These are phyloP conservation scores for Exophiala viscosa DNA, from an alignment of 2,329 filamentous ascomycete genomes.

Conservation along the genomic window DNA sequence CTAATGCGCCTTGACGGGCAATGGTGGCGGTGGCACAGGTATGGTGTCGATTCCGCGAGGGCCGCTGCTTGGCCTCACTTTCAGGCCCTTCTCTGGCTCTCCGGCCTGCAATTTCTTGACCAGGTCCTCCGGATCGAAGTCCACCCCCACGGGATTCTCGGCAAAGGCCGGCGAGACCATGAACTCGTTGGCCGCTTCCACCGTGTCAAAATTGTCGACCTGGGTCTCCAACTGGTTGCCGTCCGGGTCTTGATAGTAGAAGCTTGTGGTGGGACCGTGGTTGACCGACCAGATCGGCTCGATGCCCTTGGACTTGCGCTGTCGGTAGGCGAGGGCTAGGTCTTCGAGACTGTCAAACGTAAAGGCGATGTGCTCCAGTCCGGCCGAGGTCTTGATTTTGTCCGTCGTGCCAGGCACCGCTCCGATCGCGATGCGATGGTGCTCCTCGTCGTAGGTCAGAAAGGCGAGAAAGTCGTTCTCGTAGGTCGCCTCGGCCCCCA, in stretches of 20 bases:
- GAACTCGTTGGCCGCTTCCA: not conserved
- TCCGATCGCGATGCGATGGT: constrained; percentile 45
- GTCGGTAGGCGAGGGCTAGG: constrained; percentile 36
- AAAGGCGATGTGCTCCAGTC: constrained; percentile 45
- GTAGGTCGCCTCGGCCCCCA: not conserved
- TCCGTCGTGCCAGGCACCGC: constrained; percentile 28
- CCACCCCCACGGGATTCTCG: constrained; percentile 7
- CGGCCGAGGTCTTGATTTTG: constrained; percentile 26
- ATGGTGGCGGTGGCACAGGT: too few relatives aligned
- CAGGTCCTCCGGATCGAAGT: constrained; percentile 10
- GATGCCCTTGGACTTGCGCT: constrained; percentile 22
- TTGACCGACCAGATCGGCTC: constrained; percentile 44
- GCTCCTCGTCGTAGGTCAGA: constrained; percentile 4
- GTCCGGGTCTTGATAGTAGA: constrained; percentile 51
- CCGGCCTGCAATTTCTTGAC: not conserved
- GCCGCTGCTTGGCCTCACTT: too few relatives aligned
- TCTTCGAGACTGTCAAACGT: constrained; percentile 36
- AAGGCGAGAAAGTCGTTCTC: not conserved
- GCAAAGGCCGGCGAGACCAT: not conserved
- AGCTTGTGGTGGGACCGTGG: constrained; percentile 46
- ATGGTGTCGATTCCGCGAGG: too few relatives aligned
- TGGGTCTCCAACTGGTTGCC: constrained; percentile 49
- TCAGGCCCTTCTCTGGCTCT: too few relatives aligned
- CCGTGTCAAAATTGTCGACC: constrained; percentile 39
- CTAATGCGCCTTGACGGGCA: too few relatives aligned